Conservation (phyloP, 2,329 filamentous ascomycete genomes). For the Pyricularia grisea region DNA sequence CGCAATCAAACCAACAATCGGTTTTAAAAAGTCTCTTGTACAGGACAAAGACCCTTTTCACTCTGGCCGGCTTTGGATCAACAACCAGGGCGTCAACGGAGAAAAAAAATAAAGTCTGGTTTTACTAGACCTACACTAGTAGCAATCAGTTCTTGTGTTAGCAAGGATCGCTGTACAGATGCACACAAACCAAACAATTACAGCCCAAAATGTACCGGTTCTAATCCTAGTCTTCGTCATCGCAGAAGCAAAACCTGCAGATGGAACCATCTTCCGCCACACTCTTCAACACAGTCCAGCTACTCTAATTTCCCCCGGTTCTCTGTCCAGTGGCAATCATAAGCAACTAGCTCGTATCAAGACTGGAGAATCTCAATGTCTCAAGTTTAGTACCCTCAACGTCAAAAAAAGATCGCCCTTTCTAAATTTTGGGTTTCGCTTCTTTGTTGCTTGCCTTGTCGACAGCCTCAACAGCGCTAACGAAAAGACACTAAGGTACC, state of each 20-base stretch:
- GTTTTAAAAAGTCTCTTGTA: too few relatives aligned
- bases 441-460: background rate
- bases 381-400: background rate
- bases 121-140: too few relatives aligned
- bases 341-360: background rate
- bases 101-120: too few relatives aligned
- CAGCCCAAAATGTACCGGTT: background rate
- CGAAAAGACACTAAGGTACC: too few relatives aligned
- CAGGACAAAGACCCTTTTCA: too few relatives aligned
- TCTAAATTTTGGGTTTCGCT: background rate
- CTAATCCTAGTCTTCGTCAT: background rate
- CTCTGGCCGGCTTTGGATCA: too few relatives aligned
- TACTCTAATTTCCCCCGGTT: background rate
- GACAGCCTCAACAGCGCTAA: background rate
- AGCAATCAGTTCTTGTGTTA: too few relatives aligned
- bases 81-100: too few relatives aligned
- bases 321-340: background rate
- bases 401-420: background rate
- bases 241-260: background rate
- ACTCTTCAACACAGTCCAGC: background rate
- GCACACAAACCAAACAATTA: background rate
- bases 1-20: too few relatives aligned
- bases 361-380: background rate
- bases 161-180: too few relatives aligned
- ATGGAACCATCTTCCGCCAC: background rate